A percentile compares a stretch with the other conserved stretches of the same genome.
These are phyloP conservation scores for Puccinia hordei DNA, from an alignment of 1,284 basidiomycete genomes.

Conservation along the genomic window DNA sequence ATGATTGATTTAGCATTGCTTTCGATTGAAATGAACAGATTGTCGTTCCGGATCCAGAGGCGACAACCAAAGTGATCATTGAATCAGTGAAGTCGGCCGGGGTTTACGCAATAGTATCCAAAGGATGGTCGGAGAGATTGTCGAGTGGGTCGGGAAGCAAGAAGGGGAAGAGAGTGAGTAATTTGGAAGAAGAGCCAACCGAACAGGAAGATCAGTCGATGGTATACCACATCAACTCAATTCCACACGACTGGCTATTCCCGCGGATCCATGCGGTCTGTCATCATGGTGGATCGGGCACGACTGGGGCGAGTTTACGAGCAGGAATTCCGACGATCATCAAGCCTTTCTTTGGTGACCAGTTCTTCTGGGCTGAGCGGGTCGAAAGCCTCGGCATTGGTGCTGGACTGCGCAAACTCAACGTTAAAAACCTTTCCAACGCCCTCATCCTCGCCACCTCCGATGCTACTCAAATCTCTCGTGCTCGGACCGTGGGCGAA, in stretches of 20 bases:
- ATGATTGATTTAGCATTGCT: too few species aligned
- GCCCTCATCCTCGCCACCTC: slow-evolving; percentile 80
- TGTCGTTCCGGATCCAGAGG: slow-evolving; percentile 88
- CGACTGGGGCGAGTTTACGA: slow-evolving; percentile 86
- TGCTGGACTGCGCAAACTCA: slow-evolving; percentile 71
- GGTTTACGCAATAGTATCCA: slow-evolving; percentile 77
- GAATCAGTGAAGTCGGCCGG: slow-evolving; percentile 70
- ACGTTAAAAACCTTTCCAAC: slow-evolving; percentile 72
- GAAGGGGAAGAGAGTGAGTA: slow-evolving; percentile 50
- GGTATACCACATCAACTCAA: slow-evolving; percentile 68
- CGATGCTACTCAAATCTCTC: slow-evolving; percentile 80
- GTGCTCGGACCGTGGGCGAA: slow-evolving; percentile 79
- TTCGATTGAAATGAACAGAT: slow-evolving; percentile 66
- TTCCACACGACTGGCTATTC: slow-evolving; percentile 98
- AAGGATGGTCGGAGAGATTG: slow-evolving; percentile 96
- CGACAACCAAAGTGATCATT: slow-evolving; percentile 85
- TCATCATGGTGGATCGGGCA: slow-evolving; percentile 96
- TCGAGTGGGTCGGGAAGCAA: slow-evolving; percentile 51
- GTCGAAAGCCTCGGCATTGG: slow-evolving; percentile 85
- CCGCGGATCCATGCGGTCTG: slow-evolving; percentile 88
- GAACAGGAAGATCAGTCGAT: slow-evolving; percentile 50
- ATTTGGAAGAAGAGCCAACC: slow-evolving; percentile 52
- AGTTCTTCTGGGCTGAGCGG: slow-evolving; percentile 59
- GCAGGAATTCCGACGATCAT: slow-evolving; percentile 94
- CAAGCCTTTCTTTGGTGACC: slow-evolving; percentile 95